Conservation (phyloP, 2,329 filamentous ascomycete genomes). For the Cryphonectria nitschkei region DNA sequence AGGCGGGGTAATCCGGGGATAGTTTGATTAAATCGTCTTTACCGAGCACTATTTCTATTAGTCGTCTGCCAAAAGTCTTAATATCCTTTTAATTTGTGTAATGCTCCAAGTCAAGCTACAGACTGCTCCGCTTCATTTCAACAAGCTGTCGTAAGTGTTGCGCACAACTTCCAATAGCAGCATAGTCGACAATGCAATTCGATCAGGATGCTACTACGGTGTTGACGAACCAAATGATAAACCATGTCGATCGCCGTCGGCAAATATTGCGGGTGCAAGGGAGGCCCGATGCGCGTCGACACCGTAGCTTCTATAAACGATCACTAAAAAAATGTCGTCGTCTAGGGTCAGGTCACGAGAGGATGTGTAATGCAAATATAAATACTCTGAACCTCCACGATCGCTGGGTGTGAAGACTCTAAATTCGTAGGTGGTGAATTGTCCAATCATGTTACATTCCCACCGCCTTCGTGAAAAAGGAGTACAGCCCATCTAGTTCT, state of each 20-base stretch:
- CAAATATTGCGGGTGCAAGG: constrained; percentile 1
- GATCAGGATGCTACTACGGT: neutral
- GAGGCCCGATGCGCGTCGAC: neutral
- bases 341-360: neutral
- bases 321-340: neutral
- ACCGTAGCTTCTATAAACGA: neutral
- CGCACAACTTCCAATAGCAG: neutral
- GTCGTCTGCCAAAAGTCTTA: neutral
- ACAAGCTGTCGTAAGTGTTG: neutral
- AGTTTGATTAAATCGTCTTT: neutral
- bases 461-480: neutral
- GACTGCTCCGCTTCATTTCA: neutral
- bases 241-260: neutral
- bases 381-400: neutral
- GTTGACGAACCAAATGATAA: neutral
- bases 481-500: neutral
- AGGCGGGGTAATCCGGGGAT: neutral
- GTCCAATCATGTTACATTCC: neutral
- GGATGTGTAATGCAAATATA: neutral
- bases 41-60: neutral
- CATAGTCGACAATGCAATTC: neutral
- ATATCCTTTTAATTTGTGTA: neutral
- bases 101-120: neutral
- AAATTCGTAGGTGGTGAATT: neutral
- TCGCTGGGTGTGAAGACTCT: neutral